These are phyloP conservation scores for Aspergillus glaucus DNA, from an alignment of 2,329 filamentous ascomycete genomes.

Conservation along the genomic window DNA sequence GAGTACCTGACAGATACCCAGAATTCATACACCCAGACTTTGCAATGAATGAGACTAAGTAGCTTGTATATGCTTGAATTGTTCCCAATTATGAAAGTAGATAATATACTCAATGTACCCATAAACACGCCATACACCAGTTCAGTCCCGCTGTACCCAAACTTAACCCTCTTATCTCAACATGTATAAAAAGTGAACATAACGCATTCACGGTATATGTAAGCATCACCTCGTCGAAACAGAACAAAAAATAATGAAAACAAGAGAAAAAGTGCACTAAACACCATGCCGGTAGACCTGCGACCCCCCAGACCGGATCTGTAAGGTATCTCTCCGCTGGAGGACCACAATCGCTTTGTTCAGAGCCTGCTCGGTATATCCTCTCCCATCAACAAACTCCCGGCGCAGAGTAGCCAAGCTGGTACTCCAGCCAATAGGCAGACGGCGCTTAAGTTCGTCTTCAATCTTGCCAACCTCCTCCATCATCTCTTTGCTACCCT, in stretches of 20 bases:
- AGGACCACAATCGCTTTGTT: conserved; percentile 79
- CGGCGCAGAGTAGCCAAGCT: conserved; percentile 77
- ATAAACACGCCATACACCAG: conserved; percentile 13
- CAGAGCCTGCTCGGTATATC: conserved; percentile 79
- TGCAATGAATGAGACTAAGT: not conserved
- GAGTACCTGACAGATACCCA: no score
- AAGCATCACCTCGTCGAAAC: conserved; percentile 6
- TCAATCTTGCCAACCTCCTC: conserved; percentile 84
- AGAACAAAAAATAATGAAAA: conserved; percentile 2
- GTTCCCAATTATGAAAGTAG: not conserved
- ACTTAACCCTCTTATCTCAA: not conserved
- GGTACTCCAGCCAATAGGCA: conserved; percentile 94
- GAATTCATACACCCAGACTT: no score
- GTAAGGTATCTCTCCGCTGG: conserved; percentile 71
- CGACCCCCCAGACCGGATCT: conserved; percentile 44
- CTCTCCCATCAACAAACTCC: conserved; percentile 88
- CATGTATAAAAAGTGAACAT: conserved; percentile 2
- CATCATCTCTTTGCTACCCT: conserved; percentile 80
- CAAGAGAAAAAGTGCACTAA: conserved; percentile 15
- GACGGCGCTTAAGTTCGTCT: conserved; percentile 74
- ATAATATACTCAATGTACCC: not conserved
- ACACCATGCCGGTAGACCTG: conserved; percentile 45
- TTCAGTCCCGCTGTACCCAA: conserved; percentile 13
- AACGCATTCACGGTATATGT: conserved; percentile 5
- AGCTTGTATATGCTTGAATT: not conserved